phyloP scores from a whole-genome alignment of 345 rosid species.

The Gossypium anomalum region DNA sequence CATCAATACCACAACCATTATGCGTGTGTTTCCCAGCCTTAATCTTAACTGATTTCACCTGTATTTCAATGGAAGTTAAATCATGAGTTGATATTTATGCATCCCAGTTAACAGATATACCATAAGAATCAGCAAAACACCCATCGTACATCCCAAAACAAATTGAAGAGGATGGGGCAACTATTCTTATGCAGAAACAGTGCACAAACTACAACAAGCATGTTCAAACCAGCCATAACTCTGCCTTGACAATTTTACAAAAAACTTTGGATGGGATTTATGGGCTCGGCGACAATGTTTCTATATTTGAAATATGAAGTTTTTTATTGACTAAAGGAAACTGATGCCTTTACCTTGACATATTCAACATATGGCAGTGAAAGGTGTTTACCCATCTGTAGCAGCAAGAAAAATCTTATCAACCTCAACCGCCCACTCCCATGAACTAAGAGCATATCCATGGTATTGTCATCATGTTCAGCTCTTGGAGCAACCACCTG shows the following conservation, averaged over 20 bases:
- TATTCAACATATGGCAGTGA: constrained; percentile 93
- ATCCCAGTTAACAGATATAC: neutral
- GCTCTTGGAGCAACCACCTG: constrained; percentile 95
- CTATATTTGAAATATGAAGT: neutral
- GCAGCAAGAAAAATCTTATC: constrained; percentile 73
- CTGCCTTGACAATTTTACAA: neutral
- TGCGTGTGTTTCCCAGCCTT: constrained; percentile 73
- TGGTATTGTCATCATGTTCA: constrained; percentile 74
- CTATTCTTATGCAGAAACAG: neutral
- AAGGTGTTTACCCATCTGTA: constrained; percentile 85
- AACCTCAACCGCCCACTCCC: constrained; percentile 86
- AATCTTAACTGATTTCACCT: constrained; percentile 94
- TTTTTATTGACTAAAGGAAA: neutral
- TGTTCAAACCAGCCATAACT: neutral
- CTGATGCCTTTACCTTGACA: constrained; percentile 59
- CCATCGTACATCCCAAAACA: neutral
- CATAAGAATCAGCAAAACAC: neutral
- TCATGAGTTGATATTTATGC: neutral
- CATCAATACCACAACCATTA: constrained; percentile 89
- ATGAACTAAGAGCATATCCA: constrained; percentile 90
- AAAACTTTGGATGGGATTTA: neutral
- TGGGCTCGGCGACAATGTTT: neutral
- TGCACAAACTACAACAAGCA: neutral
- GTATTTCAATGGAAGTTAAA: constrained; percentile 19
- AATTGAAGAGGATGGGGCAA: neutral